Evolutionary conservation across 2,329 filamentous ascomycete species (phyloP), one percentile per base, ranked within the genome.

Genomic region (Colletotrichum sp.): DNA sequence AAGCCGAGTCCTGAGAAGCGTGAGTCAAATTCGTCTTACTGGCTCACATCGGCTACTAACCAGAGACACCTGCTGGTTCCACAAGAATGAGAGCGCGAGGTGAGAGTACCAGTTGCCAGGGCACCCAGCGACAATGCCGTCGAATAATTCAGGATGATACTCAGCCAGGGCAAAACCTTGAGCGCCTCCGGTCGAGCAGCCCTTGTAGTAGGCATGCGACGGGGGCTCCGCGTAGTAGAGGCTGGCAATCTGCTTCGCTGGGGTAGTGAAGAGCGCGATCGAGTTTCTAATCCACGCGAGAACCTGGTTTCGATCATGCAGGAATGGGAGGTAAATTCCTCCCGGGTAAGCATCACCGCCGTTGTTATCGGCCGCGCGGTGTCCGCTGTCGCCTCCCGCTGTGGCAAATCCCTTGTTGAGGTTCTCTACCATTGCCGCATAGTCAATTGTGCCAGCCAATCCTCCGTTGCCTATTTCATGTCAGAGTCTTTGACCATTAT

Each of bases 61-160:
- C 8, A 28, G 13, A 3, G 63, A 57, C 3, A 36, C 69, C 12
- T 75, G 72, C 32, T 72, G 72, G 16, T 72, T 75, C 72, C 72
- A 72, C 18, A 75, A 39, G 2, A 75, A 75, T 2, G 69, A 72
- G 6, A 75, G 57, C 0, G 69, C 72, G 5, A 75, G 69, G 28
- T 72, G 72, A 8, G 69, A 75, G 26, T 72, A 75, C 69, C 72
- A 75, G n/a, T 72, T 72, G 1, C 72, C 72, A 7, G 68, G 72
- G 15, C 72, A 72, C 15, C 72, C 72, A 1, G 72, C 68, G 0
- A 36, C 39, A 7, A 75, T 72, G 0, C 69, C 72, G 32, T 67
- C 72, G 16, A 75, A 72, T 12, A 75, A 32, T 0, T 48, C 61
- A 12, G 69, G 72, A 10, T 75, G 68, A 7, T 36, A 64, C 24